A percentile compares a stretch with the other conserved stretches of the same genome.
Conservation (phyloP, 2,329 filamentous ascomycete genomes). For the Arthrinium phaeospermum region DNA sequence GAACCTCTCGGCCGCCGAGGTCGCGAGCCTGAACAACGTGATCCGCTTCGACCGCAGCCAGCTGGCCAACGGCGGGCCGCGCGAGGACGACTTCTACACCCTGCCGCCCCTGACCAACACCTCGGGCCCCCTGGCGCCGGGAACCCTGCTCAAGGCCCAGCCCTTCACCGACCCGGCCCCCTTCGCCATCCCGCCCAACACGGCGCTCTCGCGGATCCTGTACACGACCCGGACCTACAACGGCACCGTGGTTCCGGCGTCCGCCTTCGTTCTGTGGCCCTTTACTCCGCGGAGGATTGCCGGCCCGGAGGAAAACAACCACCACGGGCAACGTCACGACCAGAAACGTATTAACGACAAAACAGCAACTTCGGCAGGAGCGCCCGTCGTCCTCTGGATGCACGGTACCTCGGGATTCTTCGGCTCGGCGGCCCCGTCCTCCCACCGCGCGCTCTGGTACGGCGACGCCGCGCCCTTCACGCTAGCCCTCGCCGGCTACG, state of each 20-base stretch:
- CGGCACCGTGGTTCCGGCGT: conserved; percentile 51
- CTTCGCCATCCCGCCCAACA: conserved; percentile 48
- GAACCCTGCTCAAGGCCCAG: conserved; percentile 48
- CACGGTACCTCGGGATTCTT: conserved; percentile 52
- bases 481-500: conserved; percentile 49
- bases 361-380: conserved; percentile 13
- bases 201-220: conserved; percentile 53
- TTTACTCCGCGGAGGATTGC: conserved; percentile 36
- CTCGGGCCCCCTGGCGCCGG: conserved; percentile 34
- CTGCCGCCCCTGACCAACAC: conserved; percentile 32
- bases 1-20: conserved; percentile 29
- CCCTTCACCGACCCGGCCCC: conserved; percentile 41
- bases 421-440: conserved; percentile 46
- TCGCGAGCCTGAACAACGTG: conserved; percentile 31
- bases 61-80: conserved; percentile 39
- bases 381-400: conserved; percentile 47
- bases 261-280: conserved; percentile 57
- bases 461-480: conserved; percentile 45
- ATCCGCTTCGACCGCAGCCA: conserved; percentile 39
- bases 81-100: conserved; percentile 48
- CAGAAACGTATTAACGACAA: neutral
- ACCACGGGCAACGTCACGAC: neutral
- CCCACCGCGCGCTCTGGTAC: conserved; percentile 48
- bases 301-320: neutral
- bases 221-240: conserved; percentile 53